Conservation (phyloP, 1,284 basidiomycete genomes). For the Cutaneotrichosporon cutaneum region DNA sequence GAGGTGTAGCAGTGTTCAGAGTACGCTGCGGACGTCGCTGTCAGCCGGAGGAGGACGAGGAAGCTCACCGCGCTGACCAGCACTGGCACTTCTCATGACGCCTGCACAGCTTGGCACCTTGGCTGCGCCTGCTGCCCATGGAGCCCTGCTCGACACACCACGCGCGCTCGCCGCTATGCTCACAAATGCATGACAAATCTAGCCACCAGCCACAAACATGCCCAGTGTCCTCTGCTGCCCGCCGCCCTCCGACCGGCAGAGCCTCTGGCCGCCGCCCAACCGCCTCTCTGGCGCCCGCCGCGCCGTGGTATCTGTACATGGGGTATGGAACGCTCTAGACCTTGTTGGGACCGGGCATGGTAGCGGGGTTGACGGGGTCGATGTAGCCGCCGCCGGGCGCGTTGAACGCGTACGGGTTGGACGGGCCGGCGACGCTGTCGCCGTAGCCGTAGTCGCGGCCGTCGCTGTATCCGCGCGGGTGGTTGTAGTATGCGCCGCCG, state of each 20-base stretch:
- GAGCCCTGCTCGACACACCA: too few relatives aligned
- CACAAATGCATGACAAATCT: slow-evolving; percentile 1
- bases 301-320: slow-evolving; percentile 1
- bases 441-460: slow-evolving; percentile 1
- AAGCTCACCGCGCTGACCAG: too few relatives aligned
- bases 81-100: too few relatives aligned
- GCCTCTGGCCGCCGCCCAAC: neutral
- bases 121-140: neutral
- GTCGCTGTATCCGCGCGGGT: slow-evolving; percentile 13
- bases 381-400: slow-evolving; percentile 19
- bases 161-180: neutral
- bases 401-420: slow-evolving; percentile 22
- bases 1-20: too few relatives aligned
- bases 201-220: neutral
- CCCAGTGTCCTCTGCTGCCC: neutral
- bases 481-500: slow-evolving; percentile 23
- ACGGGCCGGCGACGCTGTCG: neutral
- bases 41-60: too few relatives aligned
- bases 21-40: too few relatives aligned
- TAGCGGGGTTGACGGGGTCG: slow-evolving; percentile 10
- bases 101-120: neutral
- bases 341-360: neutral
- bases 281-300: neutral
- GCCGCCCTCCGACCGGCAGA: neutral
- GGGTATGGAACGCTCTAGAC: neutral